Evolutionary conservation across 768 basidiomycete genomes (phyloP).

Genomic region (Pulveroboletus ravenelii): DNA sequence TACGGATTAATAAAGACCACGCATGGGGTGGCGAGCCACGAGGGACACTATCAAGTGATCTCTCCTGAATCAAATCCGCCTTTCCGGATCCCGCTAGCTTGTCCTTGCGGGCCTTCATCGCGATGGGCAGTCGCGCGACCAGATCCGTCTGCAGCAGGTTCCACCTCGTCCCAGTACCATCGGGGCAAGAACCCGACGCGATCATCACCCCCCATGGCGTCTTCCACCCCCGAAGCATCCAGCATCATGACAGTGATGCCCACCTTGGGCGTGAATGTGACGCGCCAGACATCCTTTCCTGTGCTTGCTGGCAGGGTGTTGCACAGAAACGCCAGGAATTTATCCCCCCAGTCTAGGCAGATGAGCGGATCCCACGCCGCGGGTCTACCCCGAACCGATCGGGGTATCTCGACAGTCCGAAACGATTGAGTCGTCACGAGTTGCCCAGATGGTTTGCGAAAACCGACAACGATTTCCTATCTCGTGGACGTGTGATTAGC

Average conservation of each 20-base stretch:
- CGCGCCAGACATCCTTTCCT: slow-evolving; percentile 59
- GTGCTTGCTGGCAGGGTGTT: slow-evolving; percentile 25
- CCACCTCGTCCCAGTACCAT: slow-evolving; percentile 53
- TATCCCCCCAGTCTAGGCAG: slow-evolving; percentile 71
- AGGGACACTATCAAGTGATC: slow-evolving; percentile 19
- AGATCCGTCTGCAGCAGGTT: not conserved
- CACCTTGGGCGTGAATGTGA: slow-evolving; percentile 53
- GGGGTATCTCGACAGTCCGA: slow-evolving; percentile 75
- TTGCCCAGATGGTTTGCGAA: slow-evolving; percentile 73
- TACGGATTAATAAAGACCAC: slow-evolving; percentile 15
- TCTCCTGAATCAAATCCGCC: too few relatives aligned
- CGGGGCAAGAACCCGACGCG: slow-evolving; percentile 74
- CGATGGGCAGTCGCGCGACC: slow-evolving; percentile 6
- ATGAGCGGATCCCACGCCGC: slow-evolving; percentile 72
- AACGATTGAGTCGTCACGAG: slow-evolving; percentile 65
- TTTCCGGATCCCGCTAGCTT: slow-evolving; percentile 6
- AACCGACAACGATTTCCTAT: slow-evolving; percentile 83
- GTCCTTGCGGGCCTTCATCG: slow-evolving; percentile 3
- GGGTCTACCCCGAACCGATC: slow-evolving; percentile 68
- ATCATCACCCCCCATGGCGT: slow-evolving; percentile 64
- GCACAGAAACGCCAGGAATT: slow-evolving; percentile 54
- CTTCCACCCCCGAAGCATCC: slow-evolving; percentile 44
- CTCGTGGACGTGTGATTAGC: slow-evolving; percentile 3
- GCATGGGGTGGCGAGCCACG: slow-evolving; percentile 2
- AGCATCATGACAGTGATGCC: slow-evolving; percentile 54